Evolutionary conservation across 176 grass and related monocot genomes (phyloP).

Genomic region (Phoenix dactylifera): DNA sequence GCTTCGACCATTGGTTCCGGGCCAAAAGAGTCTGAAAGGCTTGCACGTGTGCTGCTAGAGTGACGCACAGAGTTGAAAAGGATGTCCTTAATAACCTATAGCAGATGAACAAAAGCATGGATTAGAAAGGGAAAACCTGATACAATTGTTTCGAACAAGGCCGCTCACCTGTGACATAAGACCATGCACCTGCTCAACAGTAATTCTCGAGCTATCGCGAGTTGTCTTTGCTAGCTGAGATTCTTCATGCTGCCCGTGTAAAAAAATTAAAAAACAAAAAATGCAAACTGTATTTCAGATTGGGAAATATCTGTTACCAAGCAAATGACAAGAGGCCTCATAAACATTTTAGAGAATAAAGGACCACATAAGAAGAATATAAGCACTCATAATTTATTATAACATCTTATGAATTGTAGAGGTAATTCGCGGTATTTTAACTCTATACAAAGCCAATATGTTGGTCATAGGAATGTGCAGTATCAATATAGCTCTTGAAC

Average conservation of each 20-base stretch:
- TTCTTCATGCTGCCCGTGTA: conserved; percentile 61
- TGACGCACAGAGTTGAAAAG: conserved; percentile 82
- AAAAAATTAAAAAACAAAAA: background rate
- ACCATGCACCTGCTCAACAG: conserved; percentile 92
- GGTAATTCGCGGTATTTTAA: too few species aligned
- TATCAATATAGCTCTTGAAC: too few species aligned
- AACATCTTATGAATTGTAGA: too few species aligned
- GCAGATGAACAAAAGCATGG: background rate
- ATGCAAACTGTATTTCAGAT: background rate
- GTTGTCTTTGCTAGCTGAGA: conserved; percentile 86
- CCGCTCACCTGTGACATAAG: conserved; percentile 86
- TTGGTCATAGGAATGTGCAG: too few species aligned
- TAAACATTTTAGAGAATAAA: too few species aligned
- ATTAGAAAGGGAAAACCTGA: background rate
- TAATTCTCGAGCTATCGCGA: conserved; percentile 92
- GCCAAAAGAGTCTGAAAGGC: conserved; percentile 24
- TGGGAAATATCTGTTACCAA: too few species aligned
- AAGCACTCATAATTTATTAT: too few species aligned
- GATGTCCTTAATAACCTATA: conserved; percentile 87
- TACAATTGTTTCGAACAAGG: background rate
- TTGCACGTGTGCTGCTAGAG: conserved; percentile 23
- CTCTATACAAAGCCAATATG: too few species aligned
- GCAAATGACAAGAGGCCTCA: too few species aligned
- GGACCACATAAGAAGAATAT: too few species aligned
- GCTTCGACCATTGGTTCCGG: conserved; percentile 95